Base-by-base conservation (phyloP, 306 rosid species). In the Clitoria ternatea region DNA sequence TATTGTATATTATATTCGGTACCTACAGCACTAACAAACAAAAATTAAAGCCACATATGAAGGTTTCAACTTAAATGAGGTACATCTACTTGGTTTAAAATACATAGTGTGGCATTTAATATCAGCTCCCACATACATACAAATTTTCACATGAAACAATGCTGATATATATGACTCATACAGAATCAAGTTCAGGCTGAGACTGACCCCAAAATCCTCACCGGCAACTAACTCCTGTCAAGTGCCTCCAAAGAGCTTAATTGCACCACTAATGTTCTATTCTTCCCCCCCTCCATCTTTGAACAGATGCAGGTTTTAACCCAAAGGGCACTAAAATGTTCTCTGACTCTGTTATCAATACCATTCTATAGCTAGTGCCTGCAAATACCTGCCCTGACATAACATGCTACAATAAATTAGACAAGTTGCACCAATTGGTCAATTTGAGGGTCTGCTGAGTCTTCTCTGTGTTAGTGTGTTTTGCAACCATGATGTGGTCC, bases 201-300 rank as follows among this genome's bases (percentile, higher is more conserved):
- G 53, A 19, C 44, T 15, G 27, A 32, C 15, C 14, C 11, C 14
- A 42, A 68, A 30, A 66, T 43, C 68, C 60, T 75, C 61, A 63
- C 23, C 55, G 14, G 50, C 80, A 75, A 75, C 61, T 24, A 67
- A 67, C 45, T 70, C 10, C 55, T 67, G 67, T 22, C 69, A 56
- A 19, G 18, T 39, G 47, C 30, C 39, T 10, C 6, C n/a, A 61
- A 48, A 61, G 22, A 50, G 56, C 64, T 74, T 49, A n/a, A n/a
- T n/a, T n/a, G n/a, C n/a, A n/a, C 17, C 54, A 49, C 23, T 36
- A 17, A 61, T 61, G 22, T 72, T 49, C n/a, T 18, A 26, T 17
- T 50, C 59, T 6, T 14, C 27, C 59, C 13, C 20, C 27, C 12
- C 19, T 32, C 45, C 66, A 52, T 29, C n/a, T 65, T 10, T 19